These are phyloP conservation scores for Malbranchea cinnamomea DNA, from an alignment of 2,329 filamentous ascomycete species.

Conservation along the genomic window DNA sequence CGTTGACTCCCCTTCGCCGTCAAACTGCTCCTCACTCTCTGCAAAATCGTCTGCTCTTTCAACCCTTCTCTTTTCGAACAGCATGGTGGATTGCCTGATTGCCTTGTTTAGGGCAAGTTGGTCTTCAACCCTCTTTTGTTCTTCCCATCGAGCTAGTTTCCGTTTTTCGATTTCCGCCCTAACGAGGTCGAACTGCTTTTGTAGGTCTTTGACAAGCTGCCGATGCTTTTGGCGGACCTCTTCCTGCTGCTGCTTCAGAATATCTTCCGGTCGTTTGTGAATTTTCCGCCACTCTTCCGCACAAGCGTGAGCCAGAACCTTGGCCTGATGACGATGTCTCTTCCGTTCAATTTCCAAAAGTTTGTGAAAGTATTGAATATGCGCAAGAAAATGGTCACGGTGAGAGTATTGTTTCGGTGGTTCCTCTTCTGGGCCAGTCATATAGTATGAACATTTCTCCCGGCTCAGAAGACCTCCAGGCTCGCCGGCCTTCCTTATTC, in stretches of 20 bases:
- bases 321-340: constrained; percentile 61
- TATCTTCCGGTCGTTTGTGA: constrained; percentile 47
- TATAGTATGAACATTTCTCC: constrained; percentile 55
- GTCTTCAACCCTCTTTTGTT: constrained; percentile 34
- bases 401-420: constrained; percentile 72
- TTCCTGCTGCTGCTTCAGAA: constrained; percentile 61
- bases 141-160: constrained; percentile 43
- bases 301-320: constrained; percentile 50
- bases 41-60: constrained; percentile 34
- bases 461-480: constrained; percentile 61
- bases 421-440: constrained; percentile 58
- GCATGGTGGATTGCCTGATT: constrained; percentile 36
- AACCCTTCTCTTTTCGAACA: constrained; percentile 31
- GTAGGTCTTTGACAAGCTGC: constrained; percentile 50
- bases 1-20: constrained; percentile 46
- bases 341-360: constrained; percentile 67
- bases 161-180: constrained; percentile 42
- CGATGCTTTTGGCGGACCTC: constrained; percentile 55
- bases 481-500: constrained; percentile 57
- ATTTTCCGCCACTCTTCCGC: constrained; percentile 28
- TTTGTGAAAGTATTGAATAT: constrained; percentile 65
- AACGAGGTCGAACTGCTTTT: constrained; percentile 45
- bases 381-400: constrained; percentile 67
- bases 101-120: constrained; percentile 41
- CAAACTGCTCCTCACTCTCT: constrained; percentile 46